phyloP scores from a whole-genome alignment of 2,329 filamentous ascomycete genomes.

The Grosmannia serpens region DNA sequence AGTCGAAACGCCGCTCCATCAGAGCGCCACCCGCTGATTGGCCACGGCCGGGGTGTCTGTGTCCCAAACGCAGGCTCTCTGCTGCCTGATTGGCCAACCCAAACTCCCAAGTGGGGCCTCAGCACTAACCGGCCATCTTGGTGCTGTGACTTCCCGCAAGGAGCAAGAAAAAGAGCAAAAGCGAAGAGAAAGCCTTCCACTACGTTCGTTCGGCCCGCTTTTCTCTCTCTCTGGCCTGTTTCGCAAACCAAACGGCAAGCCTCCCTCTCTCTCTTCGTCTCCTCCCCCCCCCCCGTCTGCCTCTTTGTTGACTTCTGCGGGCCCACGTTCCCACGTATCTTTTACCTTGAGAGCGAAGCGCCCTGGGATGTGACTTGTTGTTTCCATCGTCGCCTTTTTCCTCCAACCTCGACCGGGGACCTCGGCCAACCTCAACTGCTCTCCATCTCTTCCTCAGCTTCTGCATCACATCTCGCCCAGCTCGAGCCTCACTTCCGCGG shows the following conservation, averaged over 20 bases:
- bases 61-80: neutral
- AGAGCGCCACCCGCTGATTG: slow-evolving; percentile 7
- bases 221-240: slow-evolving; percentile 4
- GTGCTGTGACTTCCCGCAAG: neutral
- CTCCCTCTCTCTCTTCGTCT: neutral
- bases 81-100: neutral
- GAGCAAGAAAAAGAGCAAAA: neutral
- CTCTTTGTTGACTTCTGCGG: neutral
- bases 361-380: neutral
- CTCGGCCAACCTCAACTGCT: neutral
- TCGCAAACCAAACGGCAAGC: neutral
- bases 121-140: neutral
- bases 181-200: neutral
- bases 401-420: too few species aligned
- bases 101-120: neutral
- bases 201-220: slow-evolving; percentile 2
- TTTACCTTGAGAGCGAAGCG: neutral
- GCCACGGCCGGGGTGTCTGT: neutral
- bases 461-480: neutral
- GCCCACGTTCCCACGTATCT: too few species aligned
- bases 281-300: neutral
- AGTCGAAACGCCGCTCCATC: slow-evolving; percentile 11
- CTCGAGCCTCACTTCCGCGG: neutral
- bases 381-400: too few species aligned
- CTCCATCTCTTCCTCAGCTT: neutral